phyloP scores from a whole-genome alignment of 2,329 filamentous ascomycete species.

The Esteya vermicola region DNA sequence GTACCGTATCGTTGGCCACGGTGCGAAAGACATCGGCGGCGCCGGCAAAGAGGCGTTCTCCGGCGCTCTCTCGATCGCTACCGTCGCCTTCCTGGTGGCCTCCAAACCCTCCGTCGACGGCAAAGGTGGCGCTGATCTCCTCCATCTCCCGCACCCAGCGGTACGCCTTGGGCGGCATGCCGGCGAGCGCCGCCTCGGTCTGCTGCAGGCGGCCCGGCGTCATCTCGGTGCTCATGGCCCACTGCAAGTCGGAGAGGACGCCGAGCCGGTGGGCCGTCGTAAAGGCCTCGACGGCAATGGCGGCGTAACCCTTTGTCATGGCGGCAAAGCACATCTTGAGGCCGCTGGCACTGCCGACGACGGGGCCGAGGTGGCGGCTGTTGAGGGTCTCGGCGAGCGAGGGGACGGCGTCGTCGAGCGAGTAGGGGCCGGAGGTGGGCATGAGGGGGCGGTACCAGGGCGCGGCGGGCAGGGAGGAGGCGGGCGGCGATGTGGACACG shows the following conservation, averaged over 20 bases:
- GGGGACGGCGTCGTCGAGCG: conserved; percentile 16
- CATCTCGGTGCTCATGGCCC: conserved; percentile 33
- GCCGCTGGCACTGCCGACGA: conserved; percentile 41
- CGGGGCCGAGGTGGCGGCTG: conserved; percentile 29
- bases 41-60: conserved; percentile 42
- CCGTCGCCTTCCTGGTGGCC: too few species aligned
- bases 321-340: conserved; percentile 54
- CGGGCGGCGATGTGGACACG: too few species aligned
- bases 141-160: conserved; percentile 68
- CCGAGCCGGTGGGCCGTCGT: conserved; percentile 52
- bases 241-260: conserved; percentile 43
- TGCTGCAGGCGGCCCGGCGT: conserved; percentile 30
- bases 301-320: conserved; percentile 49
- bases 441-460: conserved; percentile 13
- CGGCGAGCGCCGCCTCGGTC: conserved; percentile 27
- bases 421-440: conserved; percentile 30
- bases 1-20: conserved; percentile 45
- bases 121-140: conserved; percentile 55
- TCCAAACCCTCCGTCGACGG: conserved; percentile 49
- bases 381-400: conserved; percentile 29
- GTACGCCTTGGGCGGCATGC: conserved; percentile 62
- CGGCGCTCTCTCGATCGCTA: too few species aligned
- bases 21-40: conserved; percentile 47
- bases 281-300: conserved; percentile 56
- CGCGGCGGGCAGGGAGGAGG: neutral